These are phyloP conservation scores for Paradendryphiella salina DNA, from an alignment of 2,329 filamentous ascomycete genomes.

Conservation along the genomic window DNA sequence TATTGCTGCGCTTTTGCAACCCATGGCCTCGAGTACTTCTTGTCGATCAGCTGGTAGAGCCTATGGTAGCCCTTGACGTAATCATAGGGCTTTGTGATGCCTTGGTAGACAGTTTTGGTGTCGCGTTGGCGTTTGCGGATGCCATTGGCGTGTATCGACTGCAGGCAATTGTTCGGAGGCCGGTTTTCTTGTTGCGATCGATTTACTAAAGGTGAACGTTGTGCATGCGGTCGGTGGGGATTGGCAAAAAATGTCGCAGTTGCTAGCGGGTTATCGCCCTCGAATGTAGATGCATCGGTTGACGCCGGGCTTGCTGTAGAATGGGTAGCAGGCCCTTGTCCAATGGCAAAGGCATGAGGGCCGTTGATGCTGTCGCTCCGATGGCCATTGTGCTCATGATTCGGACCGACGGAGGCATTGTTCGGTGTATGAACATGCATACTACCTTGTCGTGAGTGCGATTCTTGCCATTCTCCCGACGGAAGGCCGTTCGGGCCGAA, in stretches of 20 bases:
- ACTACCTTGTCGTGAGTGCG: conserved; percentile 50
- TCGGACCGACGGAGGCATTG: conserved; percentile 47
- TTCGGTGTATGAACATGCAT: conserved; percentile 50
- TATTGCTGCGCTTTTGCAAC: conserved; percentile 83
- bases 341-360: conserved; percentile 65
- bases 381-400: conserved; percentile 33
- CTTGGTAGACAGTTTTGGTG: conserved; percentile 83
- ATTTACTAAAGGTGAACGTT: conserved; percentile 34
- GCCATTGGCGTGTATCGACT: conserved; percentile 39
- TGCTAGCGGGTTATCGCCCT: conserved; percentile 48
- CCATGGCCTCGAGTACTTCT: conserved; percentile 76
- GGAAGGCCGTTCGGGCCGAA: conserved; percentile 34
- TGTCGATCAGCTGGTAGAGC: conserved; percentile 77
- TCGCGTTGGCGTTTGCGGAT: conserved; percentile 63
- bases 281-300: conserved; percentile 49
- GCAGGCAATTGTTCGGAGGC: conserved; percentile 35
- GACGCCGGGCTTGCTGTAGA: conserved; percentile 62
- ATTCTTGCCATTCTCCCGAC: conserved; percentile 44
- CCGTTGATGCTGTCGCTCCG: conserved; percentile 44
- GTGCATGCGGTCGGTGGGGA: conserved; percentile 35
- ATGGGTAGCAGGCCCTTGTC: conserved; percentile 59
- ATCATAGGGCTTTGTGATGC: conserved; percentile 86
- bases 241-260: conserved; percentile 43
- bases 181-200: conserved; percentile 34
- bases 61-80: conserved; percentile 91